These are phyloP conservation scores for rapeseed (Brassica napus) DNA, from an alignment of 345 rosid genomes.

Conservation along the genomic window Da-Ae NC_063438.1:24374501-24375000, in stretches of 20 bases:
- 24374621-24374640: constrained; percentile 97
- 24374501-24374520: constrained; percentile 99
- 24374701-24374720: constrained; percentile 98
- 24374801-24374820: constrained; percentile 17
- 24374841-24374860: constrained; percentile 57
- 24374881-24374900: constrained; percentile 94
- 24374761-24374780: constrained; percentile 66
- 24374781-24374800: constrained; percentile 37
- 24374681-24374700: constrained; percentile 99
- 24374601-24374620: constrained; percentile 50
- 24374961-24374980: constrained; percentile 99
- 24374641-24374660: constrained; percentile 97
- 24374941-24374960: constrained; percentile 96
- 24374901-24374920: constrained; percentile 91
- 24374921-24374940: constrained; percentile 96
- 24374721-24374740: constrained; percentile 98
- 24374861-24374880: constrained; percentile 94
- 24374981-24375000: constrained; percentile 97
- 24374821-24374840: background rate
- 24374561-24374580: constrained; percentile 15
- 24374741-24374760: constrained; percentile 93
- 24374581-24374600: constrained; percentile 1
- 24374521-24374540: constrained; percentile 99
- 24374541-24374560: background rate
- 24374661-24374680: constrained; percentile 99